These are phyloP conservation scores for Aspergillus haitiensis DNA, from an alignment of 495 filamentous ascomycete genomes.

Conservation along the genomic window DNA sequence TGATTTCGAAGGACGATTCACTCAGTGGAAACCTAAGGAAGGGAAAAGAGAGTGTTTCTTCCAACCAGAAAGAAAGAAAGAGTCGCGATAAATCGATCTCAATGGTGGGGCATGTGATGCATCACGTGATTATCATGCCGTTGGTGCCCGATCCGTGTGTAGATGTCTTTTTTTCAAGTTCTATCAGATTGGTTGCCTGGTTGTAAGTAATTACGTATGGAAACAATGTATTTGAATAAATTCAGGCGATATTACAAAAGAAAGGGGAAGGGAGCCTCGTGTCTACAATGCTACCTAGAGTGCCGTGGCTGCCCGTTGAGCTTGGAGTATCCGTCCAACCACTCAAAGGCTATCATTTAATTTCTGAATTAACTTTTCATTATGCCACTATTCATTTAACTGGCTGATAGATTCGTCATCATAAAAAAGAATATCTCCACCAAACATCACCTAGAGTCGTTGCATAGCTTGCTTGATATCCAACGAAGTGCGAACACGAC, in stretches of 20 bases:
- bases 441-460: background rate
- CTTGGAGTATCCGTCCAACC: no score
- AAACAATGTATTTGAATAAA: no score
- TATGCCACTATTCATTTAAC: slow-evolving; percentile 27
- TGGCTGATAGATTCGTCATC: slow-evolving; percentile 33
- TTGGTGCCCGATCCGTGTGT: slow-evolving; percentile 21
- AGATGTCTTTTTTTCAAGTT: background rate
- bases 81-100: slow-evolving; percentile 18
- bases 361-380: slow-evolving; percentile 24
- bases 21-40: slow-evolving; percentile 11
- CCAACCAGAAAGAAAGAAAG: slow-evolving; percentile 1
- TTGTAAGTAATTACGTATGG: no score
- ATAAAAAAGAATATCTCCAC: slow-evolving; percentile 23
- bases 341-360: background rate
- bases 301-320: no score
- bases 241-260: no score
- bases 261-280: no score
- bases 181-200: no score
- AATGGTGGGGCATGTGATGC: slow-evolving; percentile 22
- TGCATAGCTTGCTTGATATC: slow-evolving; percentile 5
- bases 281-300: no score
- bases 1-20: background rate
- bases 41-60: slow-evolving; percentile 15
- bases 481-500: slow-evolving; percentile 14
- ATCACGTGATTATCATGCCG: slow-evolving; percentile 20